These are phyloP conservation scores for Solidago caesia DNA, from an alignment of 129 eudicot species.

Conservation along the genomic window DNA sequence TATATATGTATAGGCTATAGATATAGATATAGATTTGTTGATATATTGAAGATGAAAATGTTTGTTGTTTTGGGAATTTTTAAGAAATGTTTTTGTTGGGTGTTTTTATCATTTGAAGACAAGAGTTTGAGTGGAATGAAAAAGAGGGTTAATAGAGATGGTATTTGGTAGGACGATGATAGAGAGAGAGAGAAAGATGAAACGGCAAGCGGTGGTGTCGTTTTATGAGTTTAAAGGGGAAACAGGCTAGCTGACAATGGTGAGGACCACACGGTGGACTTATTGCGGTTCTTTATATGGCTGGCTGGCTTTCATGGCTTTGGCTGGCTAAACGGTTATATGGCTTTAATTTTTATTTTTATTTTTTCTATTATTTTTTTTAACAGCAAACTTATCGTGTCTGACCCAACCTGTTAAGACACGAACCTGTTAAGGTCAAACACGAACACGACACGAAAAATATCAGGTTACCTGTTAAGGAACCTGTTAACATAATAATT, in stretches of 20 bases:
- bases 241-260: conserved; percentile 35
- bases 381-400: too few species aligned
- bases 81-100: background rate
- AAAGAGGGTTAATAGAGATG: conserved; percentile 11
- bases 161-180: conserved; percentile 19
- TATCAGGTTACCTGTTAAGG: too few species aligned
- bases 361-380: too few species aligned
- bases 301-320: background rate
- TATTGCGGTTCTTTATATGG: conserved; percentile 23
- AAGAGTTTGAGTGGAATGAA: conserved; percentile 19
- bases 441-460: too few species aligned
- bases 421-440: too few species aligned
- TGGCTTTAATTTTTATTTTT: too few species aligned
- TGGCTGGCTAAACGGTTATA: too few species aligned
- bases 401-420: too few species aligned
- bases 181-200: conserved; percentile 18
- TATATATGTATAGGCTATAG: too few species aligned
- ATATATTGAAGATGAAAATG: background rate
- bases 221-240: conserved; percentile 27
- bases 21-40: background rate
- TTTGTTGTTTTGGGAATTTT: background rate
- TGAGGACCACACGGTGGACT: conserved; percentile 32
- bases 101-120: background rate
- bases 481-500: background rate
- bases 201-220: conserved; percentile 37